phyloP scores from a whole-genome alignment of 129 eudicot genomes.

The Erigeron canadensis region DNA sequence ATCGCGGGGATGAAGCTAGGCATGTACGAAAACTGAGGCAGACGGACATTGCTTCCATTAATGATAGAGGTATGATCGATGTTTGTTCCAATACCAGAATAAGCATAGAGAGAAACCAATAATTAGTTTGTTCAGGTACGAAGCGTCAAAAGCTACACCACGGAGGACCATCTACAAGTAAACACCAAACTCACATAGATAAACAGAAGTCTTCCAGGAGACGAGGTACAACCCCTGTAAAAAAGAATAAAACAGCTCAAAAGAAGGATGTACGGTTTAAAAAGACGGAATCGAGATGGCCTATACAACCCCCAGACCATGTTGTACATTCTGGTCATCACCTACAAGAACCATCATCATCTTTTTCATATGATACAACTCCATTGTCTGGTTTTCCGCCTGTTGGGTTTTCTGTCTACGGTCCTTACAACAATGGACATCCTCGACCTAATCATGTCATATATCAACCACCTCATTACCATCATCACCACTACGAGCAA shows the following conservation, averaged over 20 bases:
- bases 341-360: conserved; percentile 25
- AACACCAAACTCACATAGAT: conserved; percentile 8
- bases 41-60: conserved; percentile 18
- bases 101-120: not conserved
- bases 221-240: not conserved
- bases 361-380: not conserved
- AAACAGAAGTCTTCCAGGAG: not conserved
- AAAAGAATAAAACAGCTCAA: conserved; percentile 6
- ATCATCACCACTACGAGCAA: conserved; percentile 3
- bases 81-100: not conserved
- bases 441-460: conserved; percentile 1
- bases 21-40: conserved; percentile 42
- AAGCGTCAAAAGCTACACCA: conserved; percentile 39
- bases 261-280: conserved; percentile 9
- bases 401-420: not conserved
- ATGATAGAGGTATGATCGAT: conserved; percentile 30
- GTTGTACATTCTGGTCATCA: conserved; percentile 13
- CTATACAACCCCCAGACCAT: conserved; percentile 3
- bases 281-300: not conserved
- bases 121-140: conserved; percentile 25
- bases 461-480: conserved; percentile 17
- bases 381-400: not conserved
- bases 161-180: conserved; percentile 24
- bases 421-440: conserved; percentile 5
- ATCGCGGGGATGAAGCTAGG: conserved; percentile 75